Evolutionary conservation across 1,284 basidiomycete species (phyloP).

Genomic region (Sphaerobolus stellatus): DNA sequence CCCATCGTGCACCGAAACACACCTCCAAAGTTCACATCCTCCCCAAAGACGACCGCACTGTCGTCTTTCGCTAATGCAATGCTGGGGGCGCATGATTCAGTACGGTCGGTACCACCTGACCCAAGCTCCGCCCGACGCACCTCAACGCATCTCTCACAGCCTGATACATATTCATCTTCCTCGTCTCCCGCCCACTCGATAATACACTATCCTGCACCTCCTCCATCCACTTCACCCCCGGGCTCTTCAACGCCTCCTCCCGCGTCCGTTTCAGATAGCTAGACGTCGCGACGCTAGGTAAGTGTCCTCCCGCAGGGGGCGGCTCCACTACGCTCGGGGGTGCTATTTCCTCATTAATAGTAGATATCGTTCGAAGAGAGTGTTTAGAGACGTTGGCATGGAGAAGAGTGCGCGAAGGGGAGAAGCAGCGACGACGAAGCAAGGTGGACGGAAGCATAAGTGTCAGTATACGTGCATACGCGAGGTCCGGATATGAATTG

Average conservation of each 20-base stretch:
- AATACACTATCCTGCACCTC: conserved; percentile 33
- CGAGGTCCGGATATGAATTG: no score
- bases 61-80: conserved; percentile 85
- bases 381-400: no score
- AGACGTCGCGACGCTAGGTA: conserved; percentile 67
- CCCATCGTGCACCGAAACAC: conserved; percentile 92
- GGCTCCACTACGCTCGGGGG: conserved; percentile 52
- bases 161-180: conserved; percentile 91
- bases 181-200: conserved; percentile 65
- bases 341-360: no score
- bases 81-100: no score
- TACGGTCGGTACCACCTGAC: no score
- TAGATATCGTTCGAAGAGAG: no score
- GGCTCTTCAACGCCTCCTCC: conserved; percentile 68
- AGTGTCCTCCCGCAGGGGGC: conserved; percentile 71
- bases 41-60: conserved; percentile 88
- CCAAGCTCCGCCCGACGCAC: no score
- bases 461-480: no score
- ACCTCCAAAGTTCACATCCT: conserved; percentile 90
- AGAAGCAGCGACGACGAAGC: no score
- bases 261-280: conserved; percentile 59
- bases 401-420: no score
- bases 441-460: no score
- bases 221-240: conserved; percentile 70
- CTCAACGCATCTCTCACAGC: conserved; percentile 87